Evolutionary conservation across 2,329 filamentous ascomycete genomes (phyloP), one percentile per base, ranked within the genome.

Genomic region (Exophiala sp.): DNA sequence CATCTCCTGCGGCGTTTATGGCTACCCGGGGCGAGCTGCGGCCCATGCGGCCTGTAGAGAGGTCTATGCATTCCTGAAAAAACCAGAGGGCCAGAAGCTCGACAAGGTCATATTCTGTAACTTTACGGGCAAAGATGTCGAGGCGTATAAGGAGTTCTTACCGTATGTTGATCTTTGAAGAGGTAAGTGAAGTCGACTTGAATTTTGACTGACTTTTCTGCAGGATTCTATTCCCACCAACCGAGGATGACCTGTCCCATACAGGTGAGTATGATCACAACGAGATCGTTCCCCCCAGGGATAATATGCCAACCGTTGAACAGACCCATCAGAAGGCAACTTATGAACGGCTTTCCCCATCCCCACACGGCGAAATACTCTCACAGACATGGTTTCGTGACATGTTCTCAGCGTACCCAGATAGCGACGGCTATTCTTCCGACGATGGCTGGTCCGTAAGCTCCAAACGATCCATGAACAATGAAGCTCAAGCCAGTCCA

Each of bases 1-100:
- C 16, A 79, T 97, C 55, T 95, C 91, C 66, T 96, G 92, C 1
- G 94, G 92, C 0, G 70, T 96, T 1, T 97, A 96, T 67, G 89
- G 89, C 1, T 97, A 95, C 67, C 92, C 92, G 0, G 88, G 83
- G 63, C 60, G 67, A 1, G 79, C 85, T 38, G 94, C 92, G 1
- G 89, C 90, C 0, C 69, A 76, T n/a, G 78, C 86, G 8, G 94
- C 90, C 1, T 78, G 87, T 48, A 74, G 79, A 32, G 81, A 82
- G 35, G 80, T 84, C 41, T 75, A 77, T 49, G 70, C 69, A 39
- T 86, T 83, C 65, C 63, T 86, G 20, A 75, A 78, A 9, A 68
- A 59, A 4, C 65, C 66, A 5, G 64, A 65, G 8, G 73, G 60
- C 58, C 72, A 62, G 62, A 75, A 67, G 63, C 65, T 96, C 29